Base-by-base conservation (phyloP, 805 yeast genomes). In the Wickerhamomyces pijperi region DNA sequence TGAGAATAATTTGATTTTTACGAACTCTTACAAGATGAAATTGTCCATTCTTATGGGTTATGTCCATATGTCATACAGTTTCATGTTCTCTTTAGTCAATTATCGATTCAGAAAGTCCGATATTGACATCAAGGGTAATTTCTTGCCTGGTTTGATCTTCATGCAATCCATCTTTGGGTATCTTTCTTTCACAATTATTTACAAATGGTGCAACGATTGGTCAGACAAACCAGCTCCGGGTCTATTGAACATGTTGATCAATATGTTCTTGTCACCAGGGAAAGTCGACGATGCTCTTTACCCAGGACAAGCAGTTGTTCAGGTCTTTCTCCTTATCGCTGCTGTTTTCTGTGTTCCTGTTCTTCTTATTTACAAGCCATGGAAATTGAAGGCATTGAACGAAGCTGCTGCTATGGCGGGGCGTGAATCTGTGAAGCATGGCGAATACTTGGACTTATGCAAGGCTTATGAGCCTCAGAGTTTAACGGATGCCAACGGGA, bases 101-200 rank as follows among this genome's bases (percentile, higher is more conserved):
- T 79, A 80, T 51, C 50, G 73, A 25, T 72, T 72, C 56, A 85
- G 76, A 67, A 65, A 77, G 34, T 79, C 87, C 31, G 58, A 60
- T 36, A 76, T 92, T 48, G 97, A 92, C 57, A 76, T 92, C 34
- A 62, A 82, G 51, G 97, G 97, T 43, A 92, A 90, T 63, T 92
- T 92, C 55, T 69, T 90, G 42, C 98, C 98, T 2, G 95, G 97
- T 31, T 67, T 92, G 41, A 65, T 92, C 36, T 92, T 92, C 62
- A 86, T 92, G 96, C 95, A 87, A 61, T 82, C 95, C 38, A 90
- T 92, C 35, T 92, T 92, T 57, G 98, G 98, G 31, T 92, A 92
- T 59, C 68, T 92, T 44, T 74, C 95, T 0, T 59, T 88, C 47
- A 72, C 86, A 42, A 92, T 92, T 48, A 72, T 92, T 23, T 90